Conservation (phyloP, 805 yeast genomes). For the Starmera quercuum region DNA sequence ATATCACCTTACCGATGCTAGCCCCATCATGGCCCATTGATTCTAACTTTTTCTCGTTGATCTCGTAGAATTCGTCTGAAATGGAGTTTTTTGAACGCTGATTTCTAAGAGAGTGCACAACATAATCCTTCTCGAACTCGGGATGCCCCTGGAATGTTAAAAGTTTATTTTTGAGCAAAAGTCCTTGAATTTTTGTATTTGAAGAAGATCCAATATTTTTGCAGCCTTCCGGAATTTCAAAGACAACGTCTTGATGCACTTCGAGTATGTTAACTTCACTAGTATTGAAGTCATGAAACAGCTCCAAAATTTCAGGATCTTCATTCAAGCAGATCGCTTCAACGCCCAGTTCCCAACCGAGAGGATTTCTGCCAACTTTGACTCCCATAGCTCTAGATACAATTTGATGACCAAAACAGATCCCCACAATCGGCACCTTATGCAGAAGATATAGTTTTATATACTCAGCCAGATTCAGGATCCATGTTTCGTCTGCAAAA, state of each 20-base stretch:
- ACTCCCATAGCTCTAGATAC: conserved; percentile 61
- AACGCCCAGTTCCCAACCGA: conserved; percentile 72
- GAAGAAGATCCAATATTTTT: conserved; percentile 44
- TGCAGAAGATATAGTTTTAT: conserved; percentile 9
- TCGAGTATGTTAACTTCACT: conserved; percentile 37
- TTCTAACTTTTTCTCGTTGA: background rate
- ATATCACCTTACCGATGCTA: background rate
- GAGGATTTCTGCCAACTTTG: conserved; percentile 44
- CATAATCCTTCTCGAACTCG: conserved; percentile 42
- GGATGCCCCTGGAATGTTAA: conserved; percentile 89
- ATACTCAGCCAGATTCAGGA: conserved; percentile 30
- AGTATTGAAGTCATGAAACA: conserved; percentile 10
- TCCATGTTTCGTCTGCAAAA: conserved; percentile 35
- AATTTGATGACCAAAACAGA: conserved; percentile 88
- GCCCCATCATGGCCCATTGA: background rate
- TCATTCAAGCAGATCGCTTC: conserved; percentile 40
- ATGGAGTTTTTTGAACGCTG: background rate
- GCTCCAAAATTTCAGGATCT: conserved; percentile 24
- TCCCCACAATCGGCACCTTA: conserved; percentile 45
- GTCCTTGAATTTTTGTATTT: conserved; percentile 58
- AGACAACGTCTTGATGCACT: conserved; percentile 52
- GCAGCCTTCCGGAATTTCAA: conserved; percentile 31
- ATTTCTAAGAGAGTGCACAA: background rate
- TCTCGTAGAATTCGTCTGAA: background rate
- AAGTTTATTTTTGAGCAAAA: conserved; percentile 39